Evolutionary conservation across 495 filamentous ascomycete genomes (phyloP).

Genomic region (Talaromyces borbonicus): DNA sequence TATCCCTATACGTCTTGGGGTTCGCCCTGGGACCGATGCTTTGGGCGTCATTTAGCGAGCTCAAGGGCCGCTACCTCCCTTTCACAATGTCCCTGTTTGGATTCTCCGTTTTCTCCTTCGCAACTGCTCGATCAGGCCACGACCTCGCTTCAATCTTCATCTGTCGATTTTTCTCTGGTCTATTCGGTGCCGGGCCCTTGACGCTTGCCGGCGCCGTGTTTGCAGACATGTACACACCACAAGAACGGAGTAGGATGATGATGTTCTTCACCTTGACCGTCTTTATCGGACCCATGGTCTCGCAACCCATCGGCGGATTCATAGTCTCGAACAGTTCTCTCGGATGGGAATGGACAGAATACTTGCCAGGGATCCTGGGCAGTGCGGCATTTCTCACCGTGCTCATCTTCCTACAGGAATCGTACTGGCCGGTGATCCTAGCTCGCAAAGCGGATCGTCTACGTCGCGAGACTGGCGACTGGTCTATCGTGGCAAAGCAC

Average conservation of each 20-base stretch:
- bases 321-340: constrained; percentile 14
- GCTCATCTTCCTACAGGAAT: constrained; percentile 40
- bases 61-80: constrained; percentile 13
- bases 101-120: constrained; percentile 42
- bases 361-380: constrained; percentile 14
- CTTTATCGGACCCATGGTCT: constrained; percentile 30
- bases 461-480: constrained; percentile 47
- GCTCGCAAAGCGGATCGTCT: constrained; percentile 51
- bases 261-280: constrained; percentile 30
- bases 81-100: constrained; percentile 17
- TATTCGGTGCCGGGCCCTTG: constrained; percentile 32
- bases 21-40: constrained; percentile 15
- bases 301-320: constrained; percentile 31
- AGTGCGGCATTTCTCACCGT: constrained; percentile 15
- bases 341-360: constrained; percentile 18
- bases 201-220: constrained; percentile 30
- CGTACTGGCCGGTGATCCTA: constrained; percentile 61
- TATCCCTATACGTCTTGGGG: constrained; percentile 16
- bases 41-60: constrained; percentile 14
- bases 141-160: constrained; percentile 38
- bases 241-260: constrained; percentile 27
- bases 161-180: constrained; percentile 31
- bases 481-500: constrained; percentile 21
- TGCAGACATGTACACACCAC: constrained; percentile 31
- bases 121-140: constrained; percentile 35